Percentiles rank a stretch among this genome's conserved stretches.
Evolutionary conservation across 1,139 yeast species (phyloP).

Genomic region (Pneumocystis wakefieldiae): DNA sequence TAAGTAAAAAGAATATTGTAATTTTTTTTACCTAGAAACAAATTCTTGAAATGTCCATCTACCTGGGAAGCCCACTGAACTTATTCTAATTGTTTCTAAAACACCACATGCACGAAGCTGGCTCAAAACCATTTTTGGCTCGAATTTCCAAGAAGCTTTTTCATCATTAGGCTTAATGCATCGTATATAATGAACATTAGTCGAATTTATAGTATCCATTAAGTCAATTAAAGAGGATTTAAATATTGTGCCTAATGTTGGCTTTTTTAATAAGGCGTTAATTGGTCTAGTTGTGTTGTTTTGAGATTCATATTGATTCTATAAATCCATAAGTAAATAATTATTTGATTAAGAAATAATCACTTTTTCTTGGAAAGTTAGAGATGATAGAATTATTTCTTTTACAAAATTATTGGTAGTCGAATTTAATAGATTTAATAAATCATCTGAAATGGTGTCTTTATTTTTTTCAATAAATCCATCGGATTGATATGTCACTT

Average conservation of each 20-base stretch:
- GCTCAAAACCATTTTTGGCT: constrained; percentile 84
- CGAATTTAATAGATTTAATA: constrained; percentile 63
- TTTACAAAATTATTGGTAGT: constrained; percentile 51
- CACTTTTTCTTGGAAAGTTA: constrained; percentile 40
- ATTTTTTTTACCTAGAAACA: constrained; percentile 27
- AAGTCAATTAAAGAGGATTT: constrained; percentile 82
- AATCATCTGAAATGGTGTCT: constrained; percentile 95
- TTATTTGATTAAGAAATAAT: constrained; percentile 16
- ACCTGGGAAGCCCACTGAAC: constrained; percentile 96
- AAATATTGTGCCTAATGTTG: constrained; percentile 89
- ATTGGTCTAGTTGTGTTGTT: constrained; percentile 5
- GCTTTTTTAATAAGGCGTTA: constrained; percentile 51
- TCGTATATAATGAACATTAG: constrained; percentile 91
- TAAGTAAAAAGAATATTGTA: background rate
- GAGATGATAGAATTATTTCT: constrained; percentile 49
- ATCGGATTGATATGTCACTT: constrained; percentile 80
- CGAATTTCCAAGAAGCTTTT: constrained; percentile 91
- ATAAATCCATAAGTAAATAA: constrained; percentile 15
- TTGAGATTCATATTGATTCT: background rate
- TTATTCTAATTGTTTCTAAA: constrained; percentile 83
- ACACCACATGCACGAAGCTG: constrained; percentile 98
- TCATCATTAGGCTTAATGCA: constrained; percentile 94
- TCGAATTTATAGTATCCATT: constrained; percentile 83
- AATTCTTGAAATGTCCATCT: constrained; percentile 92
- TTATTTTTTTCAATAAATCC: constrained; percentile 95